These are phyloP conservation scores for Diplotaxis tenuifolia DNA, from an alignment of 345 rosid genomes.

Conservation along the genomic window DNA sequence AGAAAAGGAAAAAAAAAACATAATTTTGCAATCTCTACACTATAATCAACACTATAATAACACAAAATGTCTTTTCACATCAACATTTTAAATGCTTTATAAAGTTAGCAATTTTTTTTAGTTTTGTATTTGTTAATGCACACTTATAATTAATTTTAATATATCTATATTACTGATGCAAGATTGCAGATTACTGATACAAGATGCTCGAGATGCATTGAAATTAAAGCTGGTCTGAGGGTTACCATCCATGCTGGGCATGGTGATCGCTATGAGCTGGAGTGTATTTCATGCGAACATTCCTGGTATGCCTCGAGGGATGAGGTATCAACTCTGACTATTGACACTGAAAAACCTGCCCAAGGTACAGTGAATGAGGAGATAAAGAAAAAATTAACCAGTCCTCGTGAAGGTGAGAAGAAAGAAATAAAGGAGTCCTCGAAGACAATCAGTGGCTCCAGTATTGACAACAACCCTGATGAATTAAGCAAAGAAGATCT, in stretches of 20 bases:
- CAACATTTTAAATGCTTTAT: too few species aligned
- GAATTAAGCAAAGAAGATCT: too few species aligned
- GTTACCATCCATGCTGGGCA: constrained; percentile 98
- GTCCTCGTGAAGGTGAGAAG: constrained; percentile 59
- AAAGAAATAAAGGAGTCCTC: constrained; percentile 43
- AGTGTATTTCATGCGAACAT: constrained; percentile 79
- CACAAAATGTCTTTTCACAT: too few species aligned
- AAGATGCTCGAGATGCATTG: constrained; percentile 75
- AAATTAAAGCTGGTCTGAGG: constrained; percentile 69
- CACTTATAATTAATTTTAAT: too few species aligned
- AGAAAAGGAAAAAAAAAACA: too few species aligned
- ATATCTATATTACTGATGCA: too few species aligned
- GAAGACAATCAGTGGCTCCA: constrained; percentile 43
- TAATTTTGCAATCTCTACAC: too few species aligned
- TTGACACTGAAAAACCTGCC: constrained; percentile 56
- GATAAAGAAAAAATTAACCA: constrained; percentile 57
- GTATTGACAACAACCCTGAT: constrained; percentile 44
- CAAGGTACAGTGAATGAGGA: constrained; percentile 52
- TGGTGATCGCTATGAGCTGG: constrained; percentile 94
- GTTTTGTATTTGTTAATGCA: too few species aligned
- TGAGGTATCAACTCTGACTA: constrained; percentile 70
- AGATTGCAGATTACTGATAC: constrained; percentile 75
- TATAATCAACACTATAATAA: too few species aligned
- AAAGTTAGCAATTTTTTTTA: too few species aligned
- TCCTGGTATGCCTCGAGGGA: constrained; percentile 94